Evolutionary conservation across 345 rosid species (phyloP), one percentile per base, ranked within the genome.

Genomic region (Acer saccharum): DNA sequence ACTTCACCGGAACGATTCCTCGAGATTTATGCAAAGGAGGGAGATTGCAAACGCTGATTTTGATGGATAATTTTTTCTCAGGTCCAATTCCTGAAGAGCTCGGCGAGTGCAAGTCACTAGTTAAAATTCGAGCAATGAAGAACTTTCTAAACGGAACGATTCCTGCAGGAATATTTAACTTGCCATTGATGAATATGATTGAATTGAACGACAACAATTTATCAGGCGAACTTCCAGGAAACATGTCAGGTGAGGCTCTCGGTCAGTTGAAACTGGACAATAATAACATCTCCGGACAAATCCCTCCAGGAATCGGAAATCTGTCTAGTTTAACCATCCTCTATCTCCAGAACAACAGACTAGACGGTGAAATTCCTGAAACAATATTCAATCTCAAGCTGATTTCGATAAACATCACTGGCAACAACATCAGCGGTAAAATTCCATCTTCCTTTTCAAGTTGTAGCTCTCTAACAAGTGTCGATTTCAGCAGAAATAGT

Each of bases 1-100:
- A 90, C 67, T 78, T 95, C n/a, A 95, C 93, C 0, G 99, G 99
- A 16, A 61, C 69, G 16, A 84, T 95, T 73, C 98, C 99, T 13
- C 72, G 11, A 25, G 87, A 91, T 65, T 84, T 95, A 20, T 95
- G 99, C 81, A 84, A 66, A 54, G 97, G 97, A 9, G 90, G 80
- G 77, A 84, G 54, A 21, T 67, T 95, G 76, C 25, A 78, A 77
- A 46, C 23, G 17, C 78, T 95, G 81, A 77, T 95, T 6, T 83
- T 95, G 55, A 87, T 88, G 82, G 71, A 90, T 0, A 95, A 95
- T 72, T 90, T 86, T 84, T 90, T 95, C 80, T 75, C 84, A 1
- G 99, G 98, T 8, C 79, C 93, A 11, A 86, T 95, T 43, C 99
- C 99, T 11, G 84, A 83, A 20, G 86, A 82, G 58, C 82, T 90